Evolutionary conservation across 352 stramenopile species (phyloP).

Genomic region (Phytopythium boreale): DNA sequence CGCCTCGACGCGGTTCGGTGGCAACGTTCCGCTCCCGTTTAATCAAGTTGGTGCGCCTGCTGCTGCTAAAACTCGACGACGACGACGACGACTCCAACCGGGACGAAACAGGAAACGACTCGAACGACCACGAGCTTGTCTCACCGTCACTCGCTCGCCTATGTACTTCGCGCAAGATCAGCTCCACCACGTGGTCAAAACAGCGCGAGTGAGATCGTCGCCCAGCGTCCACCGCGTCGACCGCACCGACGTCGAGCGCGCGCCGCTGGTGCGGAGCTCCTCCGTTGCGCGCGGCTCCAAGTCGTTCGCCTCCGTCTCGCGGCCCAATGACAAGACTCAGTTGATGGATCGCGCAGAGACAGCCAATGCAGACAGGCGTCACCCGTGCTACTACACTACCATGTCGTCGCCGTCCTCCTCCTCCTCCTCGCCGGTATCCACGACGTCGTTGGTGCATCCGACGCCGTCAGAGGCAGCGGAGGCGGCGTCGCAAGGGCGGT

Average conservation of each 20-base stretch:
- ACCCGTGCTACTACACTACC: background rate
- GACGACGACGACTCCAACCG: no score
- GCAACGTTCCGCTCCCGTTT: no score
- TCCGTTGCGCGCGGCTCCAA: no score
- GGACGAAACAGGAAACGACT: background rate
- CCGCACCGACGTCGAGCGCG: background rate
- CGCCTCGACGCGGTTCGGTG: background rate
- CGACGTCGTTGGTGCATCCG: background rate
- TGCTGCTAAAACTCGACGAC: background rate
- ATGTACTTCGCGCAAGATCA: background rate
- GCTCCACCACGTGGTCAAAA: background rate
- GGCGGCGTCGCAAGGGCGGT: constrained; percentile 6
- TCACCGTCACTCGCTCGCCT: background rate
- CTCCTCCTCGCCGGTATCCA: no score
- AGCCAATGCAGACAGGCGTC: background rate
- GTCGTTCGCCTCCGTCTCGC: background rate
- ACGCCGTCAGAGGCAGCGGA: background rate
- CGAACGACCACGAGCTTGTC: background rate
- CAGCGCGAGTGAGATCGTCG: background rate
- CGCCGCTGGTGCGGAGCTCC: background rate
- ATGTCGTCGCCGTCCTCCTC: background rate
- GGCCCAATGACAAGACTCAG: background rate
- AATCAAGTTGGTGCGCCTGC: background rate
- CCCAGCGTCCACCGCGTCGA: background rate
- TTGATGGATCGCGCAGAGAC: background rate